phyloP scores from a whole-genome alignment of 176 grass and related monocot genomes.

The Rhynchospora pubera region DNA sequence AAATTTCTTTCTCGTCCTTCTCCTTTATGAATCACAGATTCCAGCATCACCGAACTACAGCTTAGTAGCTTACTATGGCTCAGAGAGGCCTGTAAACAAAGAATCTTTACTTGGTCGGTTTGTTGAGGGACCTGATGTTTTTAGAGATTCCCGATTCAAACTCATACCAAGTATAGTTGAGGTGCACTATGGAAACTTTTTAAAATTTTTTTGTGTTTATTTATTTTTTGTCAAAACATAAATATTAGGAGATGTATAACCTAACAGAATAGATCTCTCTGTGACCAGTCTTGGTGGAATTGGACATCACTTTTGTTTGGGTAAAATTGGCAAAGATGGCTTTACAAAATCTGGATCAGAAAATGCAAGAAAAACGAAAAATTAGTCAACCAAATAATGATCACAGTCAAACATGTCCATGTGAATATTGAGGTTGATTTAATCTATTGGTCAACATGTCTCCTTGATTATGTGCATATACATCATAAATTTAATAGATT shows the following conservation, averaged over 20 bases:
- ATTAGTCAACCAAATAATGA: background rate
- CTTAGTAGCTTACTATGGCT: slow-evolving; percentile 74
- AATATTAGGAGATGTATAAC: background rate
- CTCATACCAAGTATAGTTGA: slow-evolving; percentile 95
- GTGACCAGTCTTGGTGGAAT: too few species aligned
- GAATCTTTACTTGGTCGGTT: slow-evolving; percentile 77
- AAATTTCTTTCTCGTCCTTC: slow-evolving; percentile 7
- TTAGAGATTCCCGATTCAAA: slow-evolving; percentile 89
- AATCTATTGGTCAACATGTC: too few species aligned
- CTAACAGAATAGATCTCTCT: background rate
- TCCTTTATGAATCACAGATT: slow-evolving; percentile 52
- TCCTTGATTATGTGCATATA: background rate
- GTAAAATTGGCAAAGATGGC: too few species aligned
- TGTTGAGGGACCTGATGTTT: slow-evolving; percentile 79
- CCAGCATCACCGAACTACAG: slow-evolving; percentile 93
- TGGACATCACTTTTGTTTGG: too few species aligned
- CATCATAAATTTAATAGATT: background rate
- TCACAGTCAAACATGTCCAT: background rate
- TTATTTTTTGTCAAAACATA: background rate
- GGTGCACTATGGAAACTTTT: slow-evolving; percentile 41
- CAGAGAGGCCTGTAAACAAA: slow-evolving; percentile 76
- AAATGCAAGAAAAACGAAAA: background rate
- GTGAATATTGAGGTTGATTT: too few species aligned
- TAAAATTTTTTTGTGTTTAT: background rate
- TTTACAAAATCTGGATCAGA: background rate